Base-by-base conservation (phyloP, 2,329 filamentous ascomycete genomes). In the Beauveria sp. region DNA sequence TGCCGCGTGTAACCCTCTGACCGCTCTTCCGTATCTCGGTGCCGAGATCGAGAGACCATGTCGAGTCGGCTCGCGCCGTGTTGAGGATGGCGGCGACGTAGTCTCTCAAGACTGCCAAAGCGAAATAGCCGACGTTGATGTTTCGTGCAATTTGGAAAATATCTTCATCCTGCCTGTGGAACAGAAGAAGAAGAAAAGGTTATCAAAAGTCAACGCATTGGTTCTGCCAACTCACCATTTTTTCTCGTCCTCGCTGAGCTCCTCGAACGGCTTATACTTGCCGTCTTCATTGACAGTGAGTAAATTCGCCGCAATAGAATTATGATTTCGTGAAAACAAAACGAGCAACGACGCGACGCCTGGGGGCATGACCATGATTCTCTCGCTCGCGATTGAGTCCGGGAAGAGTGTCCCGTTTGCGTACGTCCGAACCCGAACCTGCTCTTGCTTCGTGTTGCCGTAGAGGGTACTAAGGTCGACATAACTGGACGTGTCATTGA, bases 11-110 rank as follows among this genome's bases (percentile, higher is more conserved):
- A 22, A 55, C 52, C 22, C 52, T 10, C 22, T 55, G 16, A 2
- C 52, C 37, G 14, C n/a, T 20, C 37, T 55, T 55, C 14, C 24
- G 20, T 10, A 55, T 55, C 14, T 55, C 52, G 4, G 52, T 12
- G 18, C 52, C 34, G 9, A 41, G 52, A 16, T 73, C 70, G 0
- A 73, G 64, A 48, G 64, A 67, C 70, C 70, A 73, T n/a, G 66
- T 66, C 3, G 69, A 69, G n/a, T 65, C 62, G 5, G 64, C 64
- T 22, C 65, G 63, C 53, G 64, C 66, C 60, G 66, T 72, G 63
- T 82, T 77, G 46, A 82, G 68, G 53, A 82, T 82, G 4, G 79
- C 80, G 44, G 79, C 76, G 41, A 82, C 78, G 61, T 82, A 82
- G 66, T 82, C 80, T 53, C 79, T 74, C 18, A 82, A 68, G 56